phyloP scores from a whole-genome alignment of 306 rosid species.

The Dryas alaskensis region DNA sequence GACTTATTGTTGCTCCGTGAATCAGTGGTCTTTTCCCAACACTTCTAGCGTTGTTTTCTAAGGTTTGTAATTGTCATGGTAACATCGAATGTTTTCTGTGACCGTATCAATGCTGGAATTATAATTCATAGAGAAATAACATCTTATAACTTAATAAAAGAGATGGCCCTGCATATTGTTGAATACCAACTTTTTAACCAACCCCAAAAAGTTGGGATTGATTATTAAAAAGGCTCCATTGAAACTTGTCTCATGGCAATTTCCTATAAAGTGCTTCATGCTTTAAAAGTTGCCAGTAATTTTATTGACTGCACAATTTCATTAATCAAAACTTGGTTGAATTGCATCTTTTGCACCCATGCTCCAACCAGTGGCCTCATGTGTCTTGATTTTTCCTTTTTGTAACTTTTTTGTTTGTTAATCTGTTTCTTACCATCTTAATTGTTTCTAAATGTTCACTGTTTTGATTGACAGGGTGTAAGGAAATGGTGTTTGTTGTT shows the following conservation, averaged over 20 bases:
- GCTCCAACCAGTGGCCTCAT: neutral
- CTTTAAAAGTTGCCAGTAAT: neutral
- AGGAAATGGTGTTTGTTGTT: neutral
- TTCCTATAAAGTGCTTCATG: neutral
- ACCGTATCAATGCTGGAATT: neutral
- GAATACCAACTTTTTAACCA: neutral
- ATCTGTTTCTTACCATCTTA: neutral
- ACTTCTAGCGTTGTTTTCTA: neutral
- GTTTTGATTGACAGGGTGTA: neutral
- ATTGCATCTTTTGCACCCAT: neutral
- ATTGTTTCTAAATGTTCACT: neutral
- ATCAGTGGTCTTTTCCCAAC: neutral
- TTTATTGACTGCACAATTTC: neutral
- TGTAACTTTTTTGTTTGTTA: neutral
- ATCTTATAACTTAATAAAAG: neutral
- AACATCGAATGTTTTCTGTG: neutral
- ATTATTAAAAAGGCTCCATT: neutral
- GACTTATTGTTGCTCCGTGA: conserved; percentile 8
- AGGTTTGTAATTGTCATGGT: neutral
- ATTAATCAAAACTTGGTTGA: neutral
- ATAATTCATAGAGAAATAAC: neutral
- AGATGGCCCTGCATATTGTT: neutral
- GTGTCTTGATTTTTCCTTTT: neutral
- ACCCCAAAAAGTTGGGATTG: conserved; percentile 1
- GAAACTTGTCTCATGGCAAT: neutral